A percentile compares a stretch with the other conserved stretches of the same genome.
Evolutionary conservation across 108 stramenopile species (phyloP).

Genomic region (Pelagomonas calceolata): DNA sequence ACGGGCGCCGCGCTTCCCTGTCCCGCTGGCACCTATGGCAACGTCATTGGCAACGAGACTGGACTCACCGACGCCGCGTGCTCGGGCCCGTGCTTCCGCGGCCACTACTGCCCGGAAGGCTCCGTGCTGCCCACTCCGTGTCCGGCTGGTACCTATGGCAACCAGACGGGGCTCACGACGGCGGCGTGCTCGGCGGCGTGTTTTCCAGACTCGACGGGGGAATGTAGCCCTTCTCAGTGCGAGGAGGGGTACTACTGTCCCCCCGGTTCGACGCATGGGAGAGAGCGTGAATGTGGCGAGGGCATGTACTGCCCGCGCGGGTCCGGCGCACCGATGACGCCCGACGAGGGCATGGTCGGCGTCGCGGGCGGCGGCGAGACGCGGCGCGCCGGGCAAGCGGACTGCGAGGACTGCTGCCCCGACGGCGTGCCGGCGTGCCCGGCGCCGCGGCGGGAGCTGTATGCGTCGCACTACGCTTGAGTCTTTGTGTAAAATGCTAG

Average conservation of each 20-base stretch:
- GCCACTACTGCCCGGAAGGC: slow-evolving; percentile 32
- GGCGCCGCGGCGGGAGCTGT: too few relatives aligned
- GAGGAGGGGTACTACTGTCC: slow-evolving; percentile 13
- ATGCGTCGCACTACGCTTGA: too few relatives aligned
- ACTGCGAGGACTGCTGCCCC: not conserved
- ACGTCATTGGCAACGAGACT: slow-evolving; percentile 20
- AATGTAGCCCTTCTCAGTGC: slow-evolving; percentile 15
- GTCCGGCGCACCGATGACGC: not conserved
- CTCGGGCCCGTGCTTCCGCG: slow-evolving; percentile 1
- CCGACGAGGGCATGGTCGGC: not conserved
- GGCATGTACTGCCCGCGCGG: slow-evolving; percentile 40
- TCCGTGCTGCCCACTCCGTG: slow-evolving; percentile 9
- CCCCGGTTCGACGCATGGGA: not conserved
- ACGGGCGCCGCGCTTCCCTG: slow-evolving; percentile 38
- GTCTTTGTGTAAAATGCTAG: too few relatives aligned
- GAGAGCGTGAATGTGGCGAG: slow-evolving; percentile 11
- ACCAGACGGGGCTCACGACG: slow-evolving; percentile 4
- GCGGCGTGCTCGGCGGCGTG: slow-evolving; percentile 28
- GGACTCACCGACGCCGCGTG: slow-evolving; percentile 19
- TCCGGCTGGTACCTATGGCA: slow-evolving; percentile 5
- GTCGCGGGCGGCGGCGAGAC: not conserved
- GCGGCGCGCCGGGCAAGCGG: not conserved
- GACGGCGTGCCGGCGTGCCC: too few relatives aligned
- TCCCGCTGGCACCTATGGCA: slow-evolving; percentile 14
- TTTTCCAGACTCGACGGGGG: not conserved